Evolutionary conservation across 495 filamentous ascomycete species (phyloP), one percentile per base, ranked within the genome.

Genomic region (Jackrogersella multiformis): DNA sequence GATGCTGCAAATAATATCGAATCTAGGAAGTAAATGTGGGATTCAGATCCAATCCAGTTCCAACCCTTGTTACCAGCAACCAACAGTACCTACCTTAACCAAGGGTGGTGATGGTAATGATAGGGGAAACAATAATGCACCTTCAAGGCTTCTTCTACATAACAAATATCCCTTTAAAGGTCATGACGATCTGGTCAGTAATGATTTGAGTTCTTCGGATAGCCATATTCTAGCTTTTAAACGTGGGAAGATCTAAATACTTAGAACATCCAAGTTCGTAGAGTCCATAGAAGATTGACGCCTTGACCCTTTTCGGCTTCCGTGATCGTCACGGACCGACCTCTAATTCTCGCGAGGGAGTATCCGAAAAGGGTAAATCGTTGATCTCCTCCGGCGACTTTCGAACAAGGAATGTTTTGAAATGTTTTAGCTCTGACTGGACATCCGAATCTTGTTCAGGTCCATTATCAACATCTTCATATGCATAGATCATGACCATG

Each of bases 401-500:
- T 66, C 63, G 54, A 71, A 67, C 63, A 26, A 51, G 32, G 5
- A 10, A 53, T 64, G 68, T 71, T 71, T 71, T 64, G 48, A 59
- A 48, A 52, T 41, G 58, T 60, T 61, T 66, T 44, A 34, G 30
- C 20, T 36, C 23, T 38, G 5, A 26, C 34, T 61, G 24, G 51
- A 23, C 34, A 49, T 26, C 10, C 5, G 20, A 28, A n/a, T n/a
- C n/a, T 55, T 39, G 34, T 15, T 34, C 32, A 41, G 5, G 8
- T 26, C 21, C n/a, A n/a, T n/a, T n/a, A n/a, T n/a, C n/a, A n/a
- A n/a, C n/a, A n/a, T n/a, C n/a, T n/a, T n/a, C n/a, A n/a, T n/a
- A n/a, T n/a, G n/a, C n/a, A n/a, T n/a, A n/a, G n/a, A n/a, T n/a
- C 39, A 28, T 60, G 64, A 66, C 21, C 34, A 32, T 13, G 36